These are phyloP conservation scores for Trapa incisa DNA, from an alignment of 345 rosid genomes.

Conservation along the genomic window DNA sequence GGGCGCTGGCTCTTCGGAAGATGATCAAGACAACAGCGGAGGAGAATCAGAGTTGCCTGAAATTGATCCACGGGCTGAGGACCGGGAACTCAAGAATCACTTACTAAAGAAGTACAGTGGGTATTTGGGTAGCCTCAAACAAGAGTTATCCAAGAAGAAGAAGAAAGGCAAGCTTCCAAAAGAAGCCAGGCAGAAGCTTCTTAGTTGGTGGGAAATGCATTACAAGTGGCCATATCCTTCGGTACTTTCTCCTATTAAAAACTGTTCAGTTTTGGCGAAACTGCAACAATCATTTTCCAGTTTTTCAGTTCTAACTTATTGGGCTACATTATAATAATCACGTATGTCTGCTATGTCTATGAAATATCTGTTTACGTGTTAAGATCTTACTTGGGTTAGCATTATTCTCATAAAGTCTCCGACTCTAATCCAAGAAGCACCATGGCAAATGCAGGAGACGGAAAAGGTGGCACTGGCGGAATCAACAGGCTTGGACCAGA, in stretches of 20 bases:
- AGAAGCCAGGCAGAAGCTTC: conserved; percentile 97
- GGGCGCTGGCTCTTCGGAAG: conserved; percentile 71
- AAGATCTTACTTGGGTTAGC: no score
- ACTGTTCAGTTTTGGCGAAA: background rate
- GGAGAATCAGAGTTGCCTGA: conserved; percentile 77
- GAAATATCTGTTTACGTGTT: no score
- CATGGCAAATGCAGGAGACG: conserved; percentile 41
- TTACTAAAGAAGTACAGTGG: conserved; percentile 86
- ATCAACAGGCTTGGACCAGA: conserved; percentile 95
- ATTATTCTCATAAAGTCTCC: background rate
- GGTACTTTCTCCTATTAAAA: conserved; percentile 22
- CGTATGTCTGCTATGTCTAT: no score
- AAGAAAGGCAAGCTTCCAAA: conserved; percentile 98
- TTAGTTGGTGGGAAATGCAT: conserved; percentile 97
- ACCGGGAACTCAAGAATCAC: conserved; percentile 87
- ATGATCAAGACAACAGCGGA: conserved; percentile 67
- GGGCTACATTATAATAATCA: background rate
- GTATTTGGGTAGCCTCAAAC: conserved; percentile 86
- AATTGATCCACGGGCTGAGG: conserved; percentile 90
- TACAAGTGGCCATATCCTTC: conserved; percentile 99
- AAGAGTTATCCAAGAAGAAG: conserved; percentile 94
- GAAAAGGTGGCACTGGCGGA: conserved; percentile 96
- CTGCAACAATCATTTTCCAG: background rate
- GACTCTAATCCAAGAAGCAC: background rate
- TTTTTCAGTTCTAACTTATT: background rate